Base-by-base conservation (phyloP, 108 stramenopile species). In the Mediolabrus comicus region DNA sequence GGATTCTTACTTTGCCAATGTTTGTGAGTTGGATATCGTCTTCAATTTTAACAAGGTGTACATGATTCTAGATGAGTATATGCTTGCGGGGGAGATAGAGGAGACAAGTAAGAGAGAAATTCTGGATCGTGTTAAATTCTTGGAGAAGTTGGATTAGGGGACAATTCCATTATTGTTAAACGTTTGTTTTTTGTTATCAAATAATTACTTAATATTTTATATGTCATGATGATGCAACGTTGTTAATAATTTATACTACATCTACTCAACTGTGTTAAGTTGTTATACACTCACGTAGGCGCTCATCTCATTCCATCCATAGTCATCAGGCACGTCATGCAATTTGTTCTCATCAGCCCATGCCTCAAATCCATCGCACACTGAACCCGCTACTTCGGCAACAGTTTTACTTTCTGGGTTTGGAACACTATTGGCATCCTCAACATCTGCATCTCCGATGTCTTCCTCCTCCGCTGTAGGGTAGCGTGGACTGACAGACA, bases 31-130 rank as follows among this genome's bases (percentile, higher is more conserved):
- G 71, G 99, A 99, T 74, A 98, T 99, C 79, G 98, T 99, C 38
- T 99, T 99, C 81, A 95, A 99, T 79, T 99, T 99, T 76, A 98
- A 99, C 80, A 98, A 97, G 86, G 92, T 96, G 17, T 98, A 98
- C 79, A 83, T 81, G 69, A 98, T 99, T 70, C 75, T 99, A 27
- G 98, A 99, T 88, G 98, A 99, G 87, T 96, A 97, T 76, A 97
- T 99, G 94, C 73, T 99, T 74, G 98, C 97, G 67, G 98, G 98
- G 54, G 96, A 98, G 74, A 88, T 98, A 53, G 89, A 94, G 74
- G 95, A 89, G 88, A 94, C 97, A 17, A 88, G 87, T 49, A 97
- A 97, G 59, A 84, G 86, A 58, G 95, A 95, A 77, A 96, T 95
- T 69, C 64, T 96, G 79, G 95, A 94, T 58, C 81, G 95, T 46